Base-by-base conservation (phyloP, 2,329 filamentous ascomycete species). In the Paracoccidioides brasiliensis region DNA sequence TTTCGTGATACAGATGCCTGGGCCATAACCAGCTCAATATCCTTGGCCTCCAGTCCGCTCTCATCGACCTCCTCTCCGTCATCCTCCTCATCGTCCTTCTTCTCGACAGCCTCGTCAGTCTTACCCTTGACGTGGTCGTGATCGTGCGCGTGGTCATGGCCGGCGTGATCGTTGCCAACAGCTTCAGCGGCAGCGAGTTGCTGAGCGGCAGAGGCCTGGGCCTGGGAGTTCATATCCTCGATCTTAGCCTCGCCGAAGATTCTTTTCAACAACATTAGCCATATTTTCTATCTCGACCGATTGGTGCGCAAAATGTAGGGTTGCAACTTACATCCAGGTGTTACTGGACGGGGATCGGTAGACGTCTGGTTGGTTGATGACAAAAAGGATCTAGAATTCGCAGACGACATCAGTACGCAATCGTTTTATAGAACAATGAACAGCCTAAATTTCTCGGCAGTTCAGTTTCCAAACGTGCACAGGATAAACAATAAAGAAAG, bases 211-310 rank as follows among this genome's bases (percentile, higher is more conserved):
- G 88, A 89, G 68, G 91, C 88, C 80, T 97, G 93, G 69, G 91
- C 91, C 72, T 91, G 88, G 68, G 93, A 94, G 85, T 97, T 98
- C 70, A 97, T 82, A 77, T 98, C 94, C 83, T 98, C 93, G 64
- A 98, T 97, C 88, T 98, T 98, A 72, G 94, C 93, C 82, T 98
- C 94, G 75, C 93, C 93, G 73, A 98, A 98, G 76, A 97, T 94
- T 78, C 91, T 96, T 66, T 35, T 45, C 5, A 28, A 44, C 22
- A 8, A 12, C 15, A 30, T 45, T 45, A 43, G 40, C n/a, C 14
- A 9, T 5, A n/a, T 28, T n/a, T 14, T 28, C 30, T 9, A 43
- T 32, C n/a, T 2, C 3, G 5, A 49, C 30, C 40, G 46, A 15
- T 38, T 41, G 53, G 58, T 57, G 61, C 63, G 66, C 57, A 69